phyloP scores from a whole-genome alignment of 768 basidiomycete genomes.

The Calocera viscosa region DNA sequence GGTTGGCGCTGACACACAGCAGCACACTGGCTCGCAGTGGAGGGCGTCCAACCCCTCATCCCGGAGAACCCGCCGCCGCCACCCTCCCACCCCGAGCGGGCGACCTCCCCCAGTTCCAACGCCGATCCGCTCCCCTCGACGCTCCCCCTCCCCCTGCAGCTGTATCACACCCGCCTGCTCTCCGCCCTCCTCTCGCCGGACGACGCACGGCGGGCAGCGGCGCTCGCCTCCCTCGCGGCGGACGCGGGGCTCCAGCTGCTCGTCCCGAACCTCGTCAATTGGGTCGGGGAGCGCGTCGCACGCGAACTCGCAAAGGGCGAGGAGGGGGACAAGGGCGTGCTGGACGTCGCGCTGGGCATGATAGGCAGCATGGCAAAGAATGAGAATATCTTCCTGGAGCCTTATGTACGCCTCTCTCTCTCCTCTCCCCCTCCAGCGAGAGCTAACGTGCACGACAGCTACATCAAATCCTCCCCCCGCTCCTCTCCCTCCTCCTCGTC shows the following conservation, averaged over 20 bases:
- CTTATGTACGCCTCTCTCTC: slow-evolving; percentile 59
- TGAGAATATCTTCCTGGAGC: slow-evolving; percentile 81
- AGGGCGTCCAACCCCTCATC: slow-evolving; percentile 93
- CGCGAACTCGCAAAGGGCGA: slow-evolving; percentile 38
- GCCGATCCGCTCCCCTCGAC: neutral
- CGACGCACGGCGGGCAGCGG: neutral
- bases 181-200: neutral
- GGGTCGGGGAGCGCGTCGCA: slow-evolving; percentile 84
- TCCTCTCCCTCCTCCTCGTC: slow-evolving; percentile 83
- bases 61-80: slow-evolving; percentile 77
- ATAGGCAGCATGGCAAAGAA: slow-evolving; percentile 78
- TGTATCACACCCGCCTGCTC: slow-evolving; percentile 63
- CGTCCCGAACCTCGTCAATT: slow-evolving; percentile 84
- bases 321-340: slow-evolving; percentile 46
- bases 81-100: slow-evolving; percentile 14
- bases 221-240: slow-evolving; percentile 64
- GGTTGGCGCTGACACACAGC: slow-evolving; percentile 11
- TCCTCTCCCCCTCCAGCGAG: neutral
- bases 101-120: neutral
- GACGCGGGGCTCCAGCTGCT: slow-evolving; percentile 89
- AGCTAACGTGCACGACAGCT: slow-evolving; percentile 39
- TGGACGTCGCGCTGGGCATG: slow-evolving; percentile 76
- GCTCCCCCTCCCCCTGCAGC: neutral
- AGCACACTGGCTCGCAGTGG: slow-evolving; percentile 97
- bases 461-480: slow-evolving; percentile 87